Base-by-base conservation (phyloP, 2,329 filamentous ascomycete species). In the Dothidotthia symphoricarpi region DNA sequence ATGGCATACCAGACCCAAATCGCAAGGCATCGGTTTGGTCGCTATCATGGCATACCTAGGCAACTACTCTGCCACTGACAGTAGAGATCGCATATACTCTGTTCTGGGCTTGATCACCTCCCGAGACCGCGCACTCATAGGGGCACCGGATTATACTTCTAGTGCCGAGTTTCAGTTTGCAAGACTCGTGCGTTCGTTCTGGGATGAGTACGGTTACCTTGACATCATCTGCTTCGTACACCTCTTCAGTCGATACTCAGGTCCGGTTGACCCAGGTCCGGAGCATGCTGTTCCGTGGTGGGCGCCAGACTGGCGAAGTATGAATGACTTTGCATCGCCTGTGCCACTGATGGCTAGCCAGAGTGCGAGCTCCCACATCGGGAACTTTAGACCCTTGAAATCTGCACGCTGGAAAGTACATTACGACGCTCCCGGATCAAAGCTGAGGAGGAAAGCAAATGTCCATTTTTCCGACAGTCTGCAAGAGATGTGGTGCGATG, bases 331-430 rank as follows among this genome's bases (percentile, higher is more conserved):
- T 29, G 52, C 53, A 28, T 60, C 56, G 11, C 59, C 60, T n/a
- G 57, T 63, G 6, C 60, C 60, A 16, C 41, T 63, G 8, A 61
- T 62, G 56, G 60, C 52, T n/a, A 61, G 57, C 22, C 60, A 63
- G 32, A 60, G 54, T 31, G 51, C 57, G 9, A 61, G 43, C 17
- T 32, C 51, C 13, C 42, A 57, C 13, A 56, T 63, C 24, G 57
- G 57, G 2, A 62, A 62, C 29, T 63, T 62, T 16, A 51, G 59
- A 22, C 59, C 59, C 1, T 37, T 62, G 1, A 36, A 44, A 17
- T 53, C 51, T 6, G 40, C 34, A 6, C 42, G 28, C 5, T 61
- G 52, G 47, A 56, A 53, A 41, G 52, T 50, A 1, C 37, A 36
- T 0, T 63, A 61, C 29, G 48, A 61, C 25, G 60, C 60, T 6